Base-by-base conservation (phyloP, 192 early-diverging fungal species). In the Coemansia sp. region DNA sequence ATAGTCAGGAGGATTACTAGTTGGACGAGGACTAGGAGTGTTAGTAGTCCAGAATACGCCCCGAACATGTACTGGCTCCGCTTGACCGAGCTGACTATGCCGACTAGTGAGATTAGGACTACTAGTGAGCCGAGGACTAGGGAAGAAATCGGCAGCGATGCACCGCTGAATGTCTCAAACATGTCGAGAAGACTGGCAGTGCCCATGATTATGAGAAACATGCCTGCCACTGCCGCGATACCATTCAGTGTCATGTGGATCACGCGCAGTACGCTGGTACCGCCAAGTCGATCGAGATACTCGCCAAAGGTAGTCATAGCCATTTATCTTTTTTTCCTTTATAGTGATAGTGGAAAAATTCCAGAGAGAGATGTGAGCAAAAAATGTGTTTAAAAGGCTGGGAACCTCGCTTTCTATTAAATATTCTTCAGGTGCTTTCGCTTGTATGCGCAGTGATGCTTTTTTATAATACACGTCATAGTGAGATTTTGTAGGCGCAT, bases 21-120 rank as follows among this genome's bases (percentile, higher is more conserved):
- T 42, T 80, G 72, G 16, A 59, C 51, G 1, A 68, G 11, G 0
- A 80, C 77, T 14, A 80, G 59, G 7, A 80, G 46, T 0, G 77
- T 53, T 7, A 74, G 65, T 18, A 80, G 28, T 10, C 72, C 77
- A 1, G 77, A 67, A 51, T 74, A 74, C 13, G 72, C 50, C 10
- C 64, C 72, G 42, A 71, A 73, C 36, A 80, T 48, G 20, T 69
- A 58, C 53, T 74, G 62, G 77, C 69, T 80, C 14, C 67, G 65
- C 73, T 80, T 80, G 65, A 75, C 42, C 14, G 83, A 69, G 16
- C 85, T 82, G 24, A 76, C 58, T 33, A 73, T 77, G 6, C 86
- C 86, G 3, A 87, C 9, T 18, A 85, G 60, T 3, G 85, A 81
- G 18, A 82, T 38, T 13, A 74, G 9, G 5, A 77, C 60, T 0